Evolutionary conservation across 805 yeast species (phyloP).

Genomic region (Saccharomyces kudriavzevii): DNA sequence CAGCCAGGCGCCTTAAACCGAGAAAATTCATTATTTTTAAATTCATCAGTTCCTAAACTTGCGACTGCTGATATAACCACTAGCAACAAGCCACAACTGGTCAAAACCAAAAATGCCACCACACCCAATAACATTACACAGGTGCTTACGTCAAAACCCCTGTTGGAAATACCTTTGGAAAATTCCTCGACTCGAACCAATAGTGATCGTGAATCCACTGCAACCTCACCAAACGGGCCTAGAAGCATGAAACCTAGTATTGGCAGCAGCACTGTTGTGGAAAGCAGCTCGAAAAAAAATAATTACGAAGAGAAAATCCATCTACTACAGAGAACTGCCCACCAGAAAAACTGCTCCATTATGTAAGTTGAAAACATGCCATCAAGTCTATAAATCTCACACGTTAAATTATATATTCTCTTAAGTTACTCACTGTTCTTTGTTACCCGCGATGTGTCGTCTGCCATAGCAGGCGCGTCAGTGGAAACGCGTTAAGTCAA

Average conservation of each 20-base stretch:
- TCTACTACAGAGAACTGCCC: not conserved
- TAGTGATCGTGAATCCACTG: not conserved
- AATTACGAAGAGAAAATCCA: not conserved
- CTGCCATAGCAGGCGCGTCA: not conserved
- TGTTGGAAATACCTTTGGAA: not conserved
- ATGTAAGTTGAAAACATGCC: not conserved
- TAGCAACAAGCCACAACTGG: not conserved
- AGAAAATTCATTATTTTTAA: not conserved
- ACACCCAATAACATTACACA: not conserved
- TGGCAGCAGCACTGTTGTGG: not conserved
- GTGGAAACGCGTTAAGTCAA: not conserved
- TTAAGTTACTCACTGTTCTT: not conserved
- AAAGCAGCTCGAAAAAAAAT: not conserved
- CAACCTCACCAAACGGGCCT: not conserved
- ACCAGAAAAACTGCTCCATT: not conserved
- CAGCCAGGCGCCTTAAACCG: not conserved
- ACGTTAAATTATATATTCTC: not conserved
- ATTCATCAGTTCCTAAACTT: not conserved
- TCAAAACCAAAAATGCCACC: not conserved
- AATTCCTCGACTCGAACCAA: not conserved
- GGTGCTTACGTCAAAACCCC: not conserved
- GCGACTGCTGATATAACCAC: not conserved
- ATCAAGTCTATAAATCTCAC: not conserved
- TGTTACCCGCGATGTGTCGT: not conserved
- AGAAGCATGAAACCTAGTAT: not conserved